Percentiles rank a stretch among this genome's conserved stretches.
phyloP scores from a whole-genome alignment of 2,329 filamentous ascomycete genomes.

The Didymella pinodella region DNA sequence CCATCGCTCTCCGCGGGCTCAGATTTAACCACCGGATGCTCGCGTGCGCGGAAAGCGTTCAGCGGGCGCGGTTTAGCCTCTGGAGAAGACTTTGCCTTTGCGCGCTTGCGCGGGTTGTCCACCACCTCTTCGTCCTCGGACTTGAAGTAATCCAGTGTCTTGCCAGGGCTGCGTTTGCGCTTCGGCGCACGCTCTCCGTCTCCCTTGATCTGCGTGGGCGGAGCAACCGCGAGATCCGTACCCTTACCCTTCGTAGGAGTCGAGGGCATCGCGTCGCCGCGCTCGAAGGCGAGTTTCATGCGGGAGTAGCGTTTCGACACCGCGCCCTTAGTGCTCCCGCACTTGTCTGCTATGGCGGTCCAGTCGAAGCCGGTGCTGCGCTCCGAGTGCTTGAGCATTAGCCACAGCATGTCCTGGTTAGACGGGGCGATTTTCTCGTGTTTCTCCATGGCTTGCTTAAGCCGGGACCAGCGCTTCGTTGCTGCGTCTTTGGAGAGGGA shows the following conservation, averaged over 20 bases:
- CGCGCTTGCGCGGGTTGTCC: not conserved
- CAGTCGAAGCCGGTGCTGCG: conserved; percentile 31
- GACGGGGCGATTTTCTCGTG: conserved; percentile 25
- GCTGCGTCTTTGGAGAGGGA: conserved; percentile 37
- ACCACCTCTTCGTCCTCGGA: not conserved
- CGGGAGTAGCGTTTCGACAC: conserved; percentile 46
- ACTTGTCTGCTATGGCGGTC: conserved; percentile 38
- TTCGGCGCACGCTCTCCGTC: conserved; percentile 14
- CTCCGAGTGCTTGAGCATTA: conserved; percentile 39
- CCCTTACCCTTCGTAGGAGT: not conserved
- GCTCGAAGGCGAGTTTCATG: conserved; percentile 43
- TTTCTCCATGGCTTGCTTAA: conserved; percentile 38
- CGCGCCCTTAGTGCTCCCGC: conserved; percentile 41
- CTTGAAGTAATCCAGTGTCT: conserved; percentile 1
- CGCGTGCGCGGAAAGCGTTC: conserved; percentile 6
- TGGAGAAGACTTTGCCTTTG: not conserved
- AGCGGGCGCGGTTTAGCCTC: not conserved
- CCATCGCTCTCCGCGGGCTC: conserved; percentile 9
- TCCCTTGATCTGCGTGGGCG: not conserved
- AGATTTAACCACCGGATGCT: not conserved
- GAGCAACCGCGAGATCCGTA: not conserved
- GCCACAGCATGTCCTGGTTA: conserved; percentile 41
- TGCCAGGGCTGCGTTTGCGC: conserved; percentile 32
- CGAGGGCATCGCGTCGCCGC: conserved; percentile 20
- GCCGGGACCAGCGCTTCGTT: conserved; percentile 46